phyloP scores from a whole-genome alignment of 306 rosid species.

The Quercus bicolor region DNA sequence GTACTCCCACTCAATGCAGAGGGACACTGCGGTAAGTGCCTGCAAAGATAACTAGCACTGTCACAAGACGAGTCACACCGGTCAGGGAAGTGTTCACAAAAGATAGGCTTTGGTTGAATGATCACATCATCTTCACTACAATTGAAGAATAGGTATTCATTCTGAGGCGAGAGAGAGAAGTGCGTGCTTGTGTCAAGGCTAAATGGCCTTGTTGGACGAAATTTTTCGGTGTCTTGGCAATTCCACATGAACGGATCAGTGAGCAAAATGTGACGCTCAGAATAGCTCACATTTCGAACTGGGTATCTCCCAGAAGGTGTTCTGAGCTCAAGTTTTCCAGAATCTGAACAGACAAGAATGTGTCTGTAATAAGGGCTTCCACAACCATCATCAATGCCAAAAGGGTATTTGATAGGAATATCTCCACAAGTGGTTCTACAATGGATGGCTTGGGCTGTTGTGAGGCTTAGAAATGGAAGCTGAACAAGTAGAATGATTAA shows the following conservation, averaged over 20 bases:
- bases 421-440: slow-evolving; percentile 81
- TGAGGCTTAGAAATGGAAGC: slow-evolving; percentile 26
- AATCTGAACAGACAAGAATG: slow-evolving; percentile 58
- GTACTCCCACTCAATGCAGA: slow-evolving; percentile 33
- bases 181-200: slow-evolving; percentile 72
- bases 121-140: slow-evolving; percentile 68
- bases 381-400: slow-evolving; percentile 87
- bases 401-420: slow-evolving; percentile 76
- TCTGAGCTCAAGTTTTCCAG: slow-evolving; percentile 59
- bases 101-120: slow-evolving; percentile 72
- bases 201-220: slow-evolving; percentile 72
- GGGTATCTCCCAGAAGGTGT: slow-evolving; percentile 80
- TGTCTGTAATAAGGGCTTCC: slow-evolving; percentile 82
- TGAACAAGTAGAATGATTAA: slow-evolving; percentile 18
- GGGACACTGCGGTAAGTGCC: slow-evolving; percentile 73
- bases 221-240: slow-evolving; percentile 59
- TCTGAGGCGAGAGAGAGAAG: slow-evolving; percentile 62
- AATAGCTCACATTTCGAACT: slow-evolving; percentile 63
- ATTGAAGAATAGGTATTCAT: slow-evolving; percentile 87
- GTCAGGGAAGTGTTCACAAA: slow-evolving; percentile 77
- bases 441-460: slow-evolving; percentile 39
- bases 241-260: slow-evolving; percentile 88
- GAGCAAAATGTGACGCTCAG: slow-evolving; percentile 72
- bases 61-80: slow-evolving; percentile 87
- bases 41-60: slow-evolving; percentile 81